phyloP scores from a whole-genome alignment of 1,284 basidiomycete species.

The Blastosporella zonata region DNA sequence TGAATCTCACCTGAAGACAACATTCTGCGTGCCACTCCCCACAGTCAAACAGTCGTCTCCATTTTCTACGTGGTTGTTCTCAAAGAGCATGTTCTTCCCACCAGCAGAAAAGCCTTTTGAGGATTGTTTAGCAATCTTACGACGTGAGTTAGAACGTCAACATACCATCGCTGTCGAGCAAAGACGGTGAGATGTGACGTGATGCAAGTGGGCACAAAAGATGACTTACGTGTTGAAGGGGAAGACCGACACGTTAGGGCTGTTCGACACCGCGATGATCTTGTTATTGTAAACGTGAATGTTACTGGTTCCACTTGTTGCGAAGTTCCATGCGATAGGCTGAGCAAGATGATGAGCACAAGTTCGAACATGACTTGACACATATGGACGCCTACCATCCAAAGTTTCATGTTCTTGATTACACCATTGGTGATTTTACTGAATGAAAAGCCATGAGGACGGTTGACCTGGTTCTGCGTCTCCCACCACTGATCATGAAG shows the following conservation, averaged over 20 bases:
- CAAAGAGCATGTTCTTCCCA: constrained; percentile 55
- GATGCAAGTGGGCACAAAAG: neutral
- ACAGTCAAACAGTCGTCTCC: constrained; percentile 64
- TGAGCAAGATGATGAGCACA: constrained; percentile 20
- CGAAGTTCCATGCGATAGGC: constrained; percentile 60
- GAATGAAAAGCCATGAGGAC: constrained; percentile 55
- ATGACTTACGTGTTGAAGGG: constrained; percentile 59
- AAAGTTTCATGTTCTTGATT: constrained; percentile 56
- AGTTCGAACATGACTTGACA: neutral
- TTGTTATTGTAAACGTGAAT: constrained; percentile 52
- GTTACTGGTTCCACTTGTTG: constrained; percentile 47
- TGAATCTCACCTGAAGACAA: constrained; percentile 44
- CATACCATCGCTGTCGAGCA: constrained; percentile 34
- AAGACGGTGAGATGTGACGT: neutral
- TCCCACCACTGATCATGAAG: constrained; percentile 53
- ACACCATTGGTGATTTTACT: constrained; percentile 50
- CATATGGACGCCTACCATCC: constrained; percentile 40
- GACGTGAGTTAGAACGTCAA: neutral
- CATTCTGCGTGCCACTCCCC: constrained; percentile 53
- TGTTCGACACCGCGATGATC: constrained; percentile 48
- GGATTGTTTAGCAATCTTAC: neutral
- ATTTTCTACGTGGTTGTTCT: constrained; percentile 54
- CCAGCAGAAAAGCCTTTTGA: constrained; percentile 51
- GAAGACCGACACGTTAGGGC: constrained; percentile 44
- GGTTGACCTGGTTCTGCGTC: constrained; percentile 47